phyloP scores from a whole-genome alignment of 495 filamentous ascomycete genomes.

The Talaromyces trachyspermus region DNA sequence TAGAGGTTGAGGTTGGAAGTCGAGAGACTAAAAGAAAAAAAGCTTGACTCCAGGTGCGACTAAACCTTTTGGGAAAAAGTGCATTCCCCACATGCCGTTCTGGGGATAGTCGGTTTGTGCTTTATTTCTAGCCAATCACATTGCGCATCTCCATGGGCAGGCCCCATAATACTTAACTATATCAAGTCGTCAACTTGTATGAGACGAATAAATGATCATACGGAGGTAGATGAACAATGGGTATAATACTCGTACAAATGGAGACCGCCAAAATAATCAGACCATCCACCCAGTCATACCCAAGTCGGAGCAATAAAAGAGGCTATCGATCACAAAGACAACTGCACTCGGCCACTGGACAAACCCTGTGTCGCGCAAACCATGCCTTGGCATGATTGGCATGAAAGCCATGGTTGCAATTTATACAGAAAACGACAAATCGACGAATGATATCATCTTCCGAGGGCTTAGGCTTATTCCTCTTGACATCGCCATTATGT shows the following conservation, averaged over 20 bases:
- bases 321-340: slow-evolving; percentile 61
- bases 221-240: neutral
- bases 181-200: too few species aligned
- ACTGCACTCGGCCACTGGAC: slow-evolving; percentile 81
- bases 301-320: neutral
- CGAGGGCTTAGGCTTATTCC: too few species aligned
- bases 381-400: slow-evolving; percentile 80
- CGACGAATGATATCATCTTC: slow-evolving; percentile 36
- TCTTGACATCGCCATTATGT: slow-evolving; percentile 12
- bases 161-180: too few species aligned
- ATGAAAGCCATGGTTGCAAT: slow-evolving; percentile 86
- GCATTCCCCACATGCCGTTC: too few species aligned
- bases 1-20: slow-evolving; percentile 14
- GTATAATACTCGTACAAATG: slow-evolving; percentile 9
- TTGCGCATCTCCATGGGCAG: too few species aligned
- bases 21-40: too few species aligned
- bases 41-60: too few species aligned
- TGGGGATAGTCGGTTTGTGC: too few species aligned
- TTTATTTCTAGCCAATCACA: too few species aligned
- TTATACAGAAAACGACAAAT: slow-evolving; percentile 73
- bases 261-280: too few species aligned
- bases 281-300: neutral
- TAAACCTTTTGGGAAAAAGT: too few species aligned
- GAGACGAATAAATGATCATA: too few species aligned
- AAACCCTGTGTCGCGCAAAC: slow-evolving; percentile 74